Evolutionary conservation across 2,329 filamentous ascomycete genomes (phyloP), one percentile per base, ranked within the genome.

Genomic region (Fusarium sp.): DNA sequence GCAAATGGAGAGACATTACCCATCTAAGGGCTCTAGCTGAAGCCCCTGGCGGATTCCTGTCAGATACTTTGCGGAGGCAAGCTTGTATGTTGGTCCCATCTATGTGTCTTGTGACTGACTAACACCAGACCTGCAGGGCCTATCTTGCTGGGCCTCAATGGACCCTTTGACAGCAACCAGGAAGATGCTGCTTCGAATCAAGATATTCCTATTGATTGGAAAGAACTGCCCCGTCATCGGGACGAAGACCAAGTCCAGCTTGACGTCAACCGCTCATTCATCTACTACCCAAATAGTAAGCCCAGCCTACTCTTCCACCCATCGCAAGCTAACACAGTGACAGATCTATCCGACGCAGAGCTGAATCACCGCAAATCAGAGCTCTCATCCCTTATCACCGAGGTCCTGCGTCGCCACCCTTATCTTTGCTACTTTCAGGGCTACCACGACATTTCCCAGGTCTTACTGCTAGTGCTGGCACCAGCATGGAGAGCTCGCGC

Each of bases 401-500:
- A 90, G 63, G 87, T 96, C 13, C 84, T 99, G 41, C 89, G 96
- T 49, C 85, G 85, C 31, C 84, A 96, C 70, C 92, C 93, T 14
- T 88, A 89, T 73, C 85, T 99, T 32, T 92, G 88, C 79, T 99
- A 99, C 78, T 99, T 99, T 76, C 95, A 99, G 79, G 95, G 95
- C 73, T 99, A 96, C 75, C 95, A 99, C 76, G 95, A 99, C 78
- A 98, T 99, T 71, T 95, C 92, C 68, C 96, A 99, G 77, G 95
- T 99, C 21, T 84, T 99, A 57, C 84, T 98, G 36, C 84, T 99
- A 13, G 93, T 97, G 10, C 82, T 99, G 4, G 88, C 89, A 1
- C 78, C 85, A 9, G 71, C 81, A 19, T 73, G 81, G 49, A 88
- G 91, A 14, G 80, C 83, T 15, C 75, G 81, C 7, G 86, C 89